phyloP scores from a whole-genome alignment of 371 early-diverging fungal genomes.

The Dinochytrium kinnereticum region DNA sequence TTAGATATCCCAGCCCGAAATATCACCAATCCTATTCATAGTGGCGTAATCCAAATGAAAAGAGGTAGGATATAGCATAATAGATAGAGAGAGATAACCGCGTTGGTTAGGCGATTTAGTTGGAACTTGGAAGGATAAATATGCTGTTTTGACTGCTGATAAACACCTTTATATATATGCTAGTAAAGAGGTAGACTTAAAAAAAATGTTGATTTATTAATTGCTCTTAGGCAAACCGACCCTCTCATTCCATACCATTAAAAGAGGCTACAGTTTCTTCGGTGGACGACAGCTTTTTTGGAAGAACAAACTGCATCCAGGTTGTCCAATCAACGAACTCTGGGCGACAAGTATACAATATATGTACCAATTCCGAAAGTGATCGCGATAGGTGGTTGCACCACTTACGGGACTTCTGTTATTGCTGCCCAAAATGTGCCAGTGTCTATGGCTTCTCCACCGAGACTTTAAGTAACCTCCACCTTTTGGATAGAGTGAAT shows the following conservation, averaged over 20 bases:
- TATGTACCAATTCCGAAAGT: constrained; percentile 32
- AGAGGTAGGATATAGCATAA: constrained; percentile 35
- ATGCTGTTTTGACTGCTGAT: constrained; percentile 38
- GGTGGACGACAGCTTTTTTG: constrained; percentile 42
- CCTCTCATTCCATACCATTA: constrained; percentile 36
- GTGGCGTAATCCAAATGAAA: constrained; percentile 36
- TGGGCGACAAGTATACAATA: constrained; percentile 35
- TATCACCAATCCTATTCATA: constrained; percentile 26
- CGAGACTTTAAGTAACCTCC: constrained; percentile 20
- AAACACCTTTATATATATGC: constrained; percentile 39
- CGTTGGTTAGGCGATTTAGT: constrained; percentile 27
- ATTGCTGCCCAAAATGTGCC: constrained; percentile 45
- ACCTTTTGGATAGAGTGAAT: constrained; percentile 25
- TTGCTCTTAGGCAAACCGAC: constrained; percentile 21
- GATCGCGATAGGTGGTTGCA: constrained; percentile 39
- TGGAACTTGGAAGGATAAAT: constrained; percentile 40
- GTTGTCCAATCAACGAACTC: constrained; percentile 21
- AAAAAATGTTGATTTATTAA: not conserved
- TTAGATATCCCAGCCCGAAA: constrained; percentile 12
- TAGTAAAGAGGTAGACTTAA: constrained; percentile 25
- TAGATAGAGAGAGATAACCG: no score
- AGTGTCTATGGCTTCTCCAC: constrained; percentile 20
- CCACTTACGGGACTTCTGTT: constrained; percentile 23
- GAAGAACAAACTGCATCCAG: constrained; percentile 40
- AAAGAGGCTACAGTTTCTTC: constrained; percentile 29